Conservation (phyloP, 1,284 basidiomycete genomes). For the Phellopilus nigrolimitatus region DNA sequence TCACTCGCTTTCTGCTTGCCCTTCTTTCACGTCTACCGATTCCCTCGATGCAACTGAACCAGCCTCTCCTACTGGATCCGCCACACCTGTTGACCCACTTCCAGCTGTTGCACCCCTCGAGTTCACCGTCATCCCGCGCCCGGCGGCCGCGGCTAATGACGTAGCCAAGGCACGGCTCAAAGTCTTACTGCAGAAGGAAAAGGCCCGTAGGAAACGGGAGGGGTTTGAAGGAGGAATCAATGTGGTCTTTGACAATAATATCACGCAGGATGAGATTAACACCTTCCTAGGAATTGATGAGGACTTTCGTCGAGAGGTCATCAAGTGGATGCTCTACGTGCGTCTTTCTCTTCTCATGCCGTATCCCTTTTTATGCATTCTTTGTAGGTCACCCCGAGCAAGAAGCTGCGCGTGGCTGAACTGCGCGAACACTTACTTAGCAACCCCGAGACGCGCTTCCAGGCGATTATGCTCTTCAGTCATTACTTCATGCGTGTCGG, state of each 20-base stretch:
- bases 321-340: slow-evolving; percentile 18
- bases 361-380: no score
- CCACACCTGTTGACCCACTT: slow-evolving; percentile 1
- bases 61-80: slow-evolving; percentile 2
- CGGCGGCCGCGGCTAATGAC: slow-evolving; percentile 15
- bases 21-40: slow-evolving; percentile 2
- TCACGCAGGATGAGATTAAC: slow-evolving; percentile 14
- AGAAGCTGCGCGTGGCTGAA: slow-evolving; percentile 10
- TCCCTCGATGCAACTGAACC: slow-evolving; percentile 4
- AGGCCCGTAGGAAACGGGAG: neutral
- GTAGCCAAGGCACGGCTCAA: slow-evolving; percentile 14
- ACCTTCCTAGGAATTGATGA: slow-evolving; percentile 15
- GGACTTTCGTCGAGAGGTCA: slow-evolving; percentile 9
- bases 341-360: neutral
- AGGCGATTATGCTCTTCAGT: slow-evolving; percentile 17
- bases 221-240: slow-evolving; percentile 16
- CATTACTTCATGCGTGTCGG: slow-evolving; percentile 18
- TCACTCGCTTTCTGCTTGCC: slow-evolving; percentile 12
- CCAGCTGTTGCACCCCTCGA: slow-evolving; percentile 18
- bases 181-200: slow-evolving; percentile 14
- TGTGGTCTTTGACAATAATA: slow-evolving; percentile 8
- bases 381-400: slow-evolving; percentile 20
- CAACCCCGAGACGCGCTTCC: slow-evolving; percentile 19
- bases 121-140: slow-evolving; percentile 11
- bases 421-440: slow-evolving; percentile 13